Evolutionary conservation across 345 rosid species (phyloP), one percentile per base, ranked within the genome.

Genomic region (Citrus trifoliata): DNA sequence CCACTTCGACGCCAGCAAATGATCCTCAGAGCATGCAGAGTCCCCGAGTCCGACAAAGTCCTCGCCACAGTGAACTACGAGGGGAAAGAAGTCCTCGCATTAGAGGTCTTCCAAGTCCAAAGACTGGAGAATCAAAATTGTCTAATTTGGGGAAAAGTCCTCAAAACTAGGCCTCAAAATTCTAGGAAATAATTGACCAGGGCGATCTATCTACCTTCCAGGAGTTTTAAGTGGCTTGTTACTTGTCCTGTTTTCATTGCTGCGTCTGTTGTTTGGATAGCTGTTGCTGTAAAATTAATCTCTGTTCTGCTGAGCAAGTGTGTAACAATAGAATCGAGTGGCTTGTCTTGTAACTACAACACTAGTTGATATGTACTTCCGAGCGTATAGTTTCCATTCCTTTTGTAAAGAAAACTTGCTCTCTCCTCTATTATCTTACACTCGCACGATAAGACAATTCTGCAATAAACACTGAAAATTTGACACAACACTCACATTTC

Each of bases 81-180:
- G 92, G 90, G 70, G 91, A 78, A 71, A 85, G 73, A 79, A 93
- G 99, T 81, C 97, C 99, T 19, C 73, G 83, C 59, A 30, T 80
- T 25, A 86, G 70, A 74, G 88, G 84, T 48, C 76, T 67, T 32
- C 70, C 56, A 48, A 92, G 99, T 85, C 90, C 93, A 25, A 83
- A 73, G 79, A 70, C 76, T 4, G 87, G 76, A 59, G 92, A 88
- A 61, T n/a, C 76, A 14, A 85, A 70, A 79, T 61, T 85, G 53
- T 86, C 93, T 64, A 87, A 80, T 79, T 80, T 90, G 71, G 95
- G 99, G 67, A 90, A 82, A 82, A 94, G 97, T 76, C 97, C 97
- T 79, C 88, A 86, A 81, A 86, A 79, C 76, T 81, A 85, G 73
- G 78, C 79, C 42, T 73, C 87, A 13, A 79, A 79, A 56, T 35